Base-by-base conservation (phyloP, 352 stramenopile genomes). In the Phytophthora lateralis region DNA sequence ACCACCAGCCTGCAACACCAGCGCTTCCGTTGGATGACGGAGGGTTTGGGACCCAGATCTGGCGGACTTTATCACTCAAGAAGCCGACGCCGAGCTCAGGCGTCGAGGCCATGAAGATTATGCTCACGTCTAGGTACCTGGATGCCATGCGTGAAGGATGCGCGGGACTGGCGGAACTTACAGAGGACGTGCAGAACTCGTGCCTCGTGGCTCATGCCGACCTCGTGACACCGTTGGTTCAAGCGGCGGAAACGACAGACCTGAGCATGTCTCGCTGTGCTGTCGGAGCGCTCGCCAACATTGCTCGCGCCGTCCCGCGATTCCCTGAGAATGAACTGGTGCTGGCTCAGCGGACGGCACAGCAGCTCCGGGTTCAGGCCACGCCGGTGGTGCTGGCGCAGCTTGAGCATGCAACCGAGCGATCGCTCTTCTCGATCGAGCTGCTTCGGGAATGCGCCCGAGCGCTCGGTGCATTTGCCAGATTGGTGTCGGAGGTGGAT, bases 71-170 rank as follows among this genome's bases (percentile, higher is more conserved):
- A 6, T 70, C 75, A 17, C 64, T 76, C 1, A 72, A 77, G 4
- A 73, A 71, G 21, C 67, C 67, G 12, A 86, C 78, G 18, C 78
- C 80, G 8, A 78, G 55, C 34, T 94, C 85, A 6, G 85, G 85
- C 35, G 76, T 92, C 8, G 82, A 93, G 30, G 83, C 82, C 18
- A 91, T 94, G 80, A 90, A 91, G 64, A 90, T 92, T 50, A 94
- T 94, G 85, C 59, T 94, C 18, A 90, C 82, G 8, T 93, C 83
- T 26, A 78, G 78, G 43, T 90, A 78, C 44, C 41, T 81, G 10
- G 85, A 94, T 37, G 80, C 75, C 9, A 87, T 91, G 66, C 78
- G 80, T 3, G 85, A 94, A 76, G 85, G 81, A 26, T 94, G 83
- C 60, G 68, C 82, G 4, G 83, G 76, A 0, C 77, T 94, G 21